Base-by-base conservation (phyloP, 1,284 basidiomycete genomes). In the Cryptococcus sp. region DNA sequence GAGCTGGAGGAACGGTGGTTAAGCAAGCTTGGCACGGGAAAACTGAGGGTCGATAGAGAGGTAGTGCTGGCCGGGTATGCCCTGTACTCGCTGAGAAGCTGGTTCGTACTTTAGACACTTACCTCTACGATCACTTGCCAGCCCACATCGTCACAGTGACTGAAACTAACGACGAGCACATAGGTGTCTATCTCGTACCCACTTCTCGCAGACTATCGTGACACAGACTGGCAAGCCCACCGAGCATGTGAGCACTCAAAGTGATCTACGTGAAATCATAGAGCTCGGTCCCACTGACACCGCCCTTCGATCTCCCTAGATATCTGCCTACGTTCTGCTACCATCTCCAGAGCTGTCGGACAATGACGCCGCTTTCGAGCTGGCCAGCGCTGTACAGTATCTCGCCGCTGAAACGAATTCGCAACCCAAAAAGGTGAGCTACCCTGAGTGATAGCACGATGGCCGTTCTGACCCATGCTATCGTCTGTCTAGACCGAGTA, bases 171-270 rank as follows among this genome's bases (percentile, higher is more conserved):
- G 7, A 35, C 13, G 31, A 10, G 4, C 31, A 2, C 2, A 35
- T 35, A 77, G 75, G 75, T 73, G 70, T 47, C 62, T 77, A 8
- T 75, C 73, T 1, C 60, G 75, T 8, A 70, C 68, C 1, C 73
- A 75, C 54, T 76, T 72, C 68, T 60, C 68, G 11, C 70, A 73
- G 39, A 75, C 67, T 22, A 77, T 77, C 41, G 74, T 71, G 6
- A 70, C 73, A 10, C 70, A 69, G 23, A 76, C 75, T 1, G 73
- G 73, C n/a, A 76, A 76, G 61, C 71, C 71, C 10, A 72, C 66
- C 1, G 75, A 77, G 15, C 63, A 69, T 35, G 74, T 75, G 31
- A 35, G 31, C 31, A 35, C 31, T 35, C 7, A 13, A 5, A 35
- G 31, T 8, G 13, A 35, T 35, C 31, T 35, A 35, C 10, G 31